A percentile compares a stretch with the other conserved stretches of the same genome.
phyloP scores from a whole-genome alignment of 1,284 basidiomycete species.

The Sphaerobolus stellatus region DNA sequence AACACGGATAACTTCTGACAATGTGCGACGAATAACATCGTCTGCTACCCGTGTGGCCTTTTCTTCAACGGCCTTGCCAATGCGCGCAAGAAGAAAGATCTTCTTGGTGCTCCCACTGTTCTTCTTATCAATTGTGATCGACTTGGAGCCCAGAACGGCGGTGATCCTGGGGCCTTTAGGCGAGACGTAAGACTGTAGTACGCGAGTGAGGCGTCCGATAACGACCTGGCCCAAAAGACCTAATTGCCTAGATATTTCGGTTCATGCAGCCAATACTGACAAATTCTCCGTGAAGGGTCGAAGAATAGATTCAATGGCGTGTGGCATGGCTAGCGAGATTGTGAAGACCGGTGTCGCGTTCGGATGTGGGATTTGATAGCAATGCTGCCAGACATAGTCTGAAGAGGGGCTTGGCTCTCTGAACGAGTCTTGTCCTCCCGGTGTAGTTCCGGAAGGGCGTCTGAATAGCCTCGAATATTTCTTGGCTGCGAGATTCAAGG shows the following conservation, averaged over 20 bases:
- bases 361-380: slow-evolving; percentile 91
- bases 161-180: slow-evolving; percentile 75
- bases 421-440: slow-evolving; percentile 74
- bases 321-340: slow-evolving; percentile 98
- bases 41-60: slow-evolving; percentile 87
- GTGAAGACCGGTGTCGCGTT: slow-evolving; percentile 90
- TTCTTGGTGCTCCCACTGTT: slow-evolving; percentile 90
- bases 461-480: slow-evolving; percentile 79
- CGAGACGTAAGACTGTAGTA: slow-evolving; percentile 80
- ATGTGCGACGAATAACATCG: slow-evolving; percentile 74
- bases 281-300: slow-evolving; percentile 93
- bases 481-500: slow-evolving; percentile 82
- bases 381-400: slow-evolving; percentile 84
- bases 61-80: slow-evolving; percentile 91
- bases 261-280: slow-evolving; percentile 90
- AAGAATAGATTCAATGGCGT: slow-evolving; percentile 92
- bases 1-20: slow-evolving; percentile 77
- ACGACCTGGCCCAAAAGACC: slow-evolving; percentile 86
- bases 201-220: slow-evolving; percentile 82
- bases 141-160: slow-evolving; percentile 65
- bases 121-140: slow-evolving; percentile 95
- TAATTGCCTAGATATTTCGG: slow-evolving; percentile 84
- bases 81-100: slow-evolving; percentile 87
- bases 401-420: slow-evolving; percentile 69
- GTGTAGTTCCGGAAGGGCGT: slow-evolving; percentile 60